Percentiles rank a stretch among this genome's conserved stretches.
phyloP scores from a whole-genome alignment of 1,284 basidiomycete species.

The Moesziomyces antarcticus region DNA sequence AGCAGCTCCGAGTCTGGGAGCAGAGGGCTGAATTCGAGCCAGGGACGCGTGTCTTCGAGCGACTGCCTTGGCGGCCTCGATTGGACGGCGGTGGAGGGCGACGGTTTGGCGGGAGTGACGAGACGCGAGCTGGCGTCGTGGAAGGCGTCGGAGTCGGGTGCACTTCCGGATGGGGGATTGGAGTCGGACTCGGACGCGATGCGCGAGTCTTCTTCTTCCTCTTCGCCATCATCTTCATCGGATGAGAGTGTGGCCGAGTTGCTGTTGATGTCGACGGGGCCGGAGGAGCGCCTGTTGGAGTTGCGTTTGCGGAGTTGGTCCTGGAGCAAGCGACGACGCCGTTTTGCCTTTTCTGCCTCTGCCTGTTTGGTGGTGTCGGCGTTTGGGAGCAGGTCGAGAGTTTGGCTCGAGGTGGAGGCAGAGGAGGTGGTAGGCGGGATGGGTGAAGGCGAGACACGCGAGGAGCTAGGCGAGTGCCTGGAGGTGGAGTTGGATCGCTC shows the following conservation, averaged over 20 bases:
- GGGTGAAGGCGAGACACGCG: neutral
- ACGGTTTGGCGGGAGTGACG: conserved; percentile 15
- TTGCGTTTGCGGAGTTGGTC: conserved; percentile 43
- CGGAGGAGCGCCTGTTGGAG: conserved; percentile 26
- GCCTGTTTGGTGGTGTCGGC: conserved; percentile 7
- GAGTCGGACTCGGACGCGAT: conserved; percentile 6
- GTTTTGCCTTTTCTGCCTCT: conserved; percentile 17
- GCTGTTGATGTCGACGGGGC: conserved; percentile 8
- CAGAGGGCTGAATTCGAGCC: conserved; percentile 46
- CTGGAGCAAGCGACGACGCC: conserved; percentile 32
- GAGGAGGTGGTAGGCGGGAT: neutral
- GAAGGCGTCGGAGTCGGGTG: conserved; percentile 6
- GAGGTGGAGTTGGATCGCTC: too few species aligned
- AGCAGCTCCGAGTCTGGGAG: conserved; percentile 30
- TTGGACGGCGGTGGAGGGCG: neutral
- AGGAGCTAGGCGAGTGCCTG: neutral
- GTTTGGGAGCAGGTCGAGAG: neutral
- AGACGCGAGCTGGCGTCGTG: conserved; percentile 15
- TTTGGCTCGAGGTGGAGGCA: conserved; percentile 7
- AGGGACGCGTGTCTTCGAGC: conserved; percentile 36
- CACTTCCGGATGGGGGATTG: neutral
- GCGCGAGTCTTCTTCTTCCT: neutral
- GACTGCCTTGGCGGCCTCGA: conserved; percentile 11
- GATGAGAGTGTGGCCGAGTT: conserved; percentile 6
- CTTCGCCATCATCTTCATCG: too few species aligned